Base-by-base conservation (phyloP, 2,329 filamentous ascomycete species). In the Exophiala bonariae region DNA sequence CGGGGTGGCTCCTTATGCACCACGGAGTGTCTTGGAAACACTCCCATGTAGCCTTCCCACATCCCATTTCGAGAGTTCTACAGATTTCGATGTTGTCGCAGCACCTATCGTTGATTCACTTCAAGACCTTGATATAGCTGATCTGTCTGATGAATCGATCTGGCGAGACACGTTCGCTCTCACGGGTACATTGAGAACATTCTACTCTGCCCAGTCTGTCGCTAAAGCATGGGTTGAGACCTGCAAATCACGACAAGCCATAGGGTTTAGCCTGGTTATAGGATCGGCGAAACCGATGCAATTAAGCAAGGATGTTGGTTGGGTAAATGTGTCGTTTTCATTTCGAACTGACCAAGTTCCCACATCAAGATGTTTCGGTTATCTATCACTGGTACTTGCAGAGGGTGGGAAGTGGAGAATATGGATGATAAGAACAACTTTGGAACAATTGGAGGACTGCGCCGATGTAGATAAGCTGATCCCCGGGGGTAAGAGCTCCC, bases 101-200 rank as follows among this genome's bases (percentile, higher is more conserved):
- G 20, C 26, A 7, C 37, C 42, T 2, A 6, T 47, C 2, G 20
- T 52, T 11, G 23, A 41, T 4, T 46, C 32, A n/a, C 31, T 52
- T 4, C 26, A 20, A 5, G 7, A 32, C 4, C 37, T 52, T 17
- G 18, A 23, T 13, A 9, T 16, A 17, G 33, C 30, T 34, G 30
- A 33, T 4, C 37, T 52, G 3, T 41, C 41, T 8, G 10, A 38
- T 11, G 20, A 16, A 7, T 28, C 59, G 8, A 42, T 62, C 11
- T 63, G 60, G 60, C 49, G 58, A 9, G 61, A 63, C 33, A 33
- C 52, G n/a, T 61, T 56, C 35, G 56, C 57, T 7, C 43, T 63
- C 18, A 63, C 55, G 1, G 59, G 61, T 16, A 59, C 54, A 3
- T 26, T 58, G 19, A 51, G 61, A 19, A 63, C 57, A 4, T 53